phyloP scores from a whole-genome alignment of 139 green algal species.

The Micractinium sp. region DNA sequence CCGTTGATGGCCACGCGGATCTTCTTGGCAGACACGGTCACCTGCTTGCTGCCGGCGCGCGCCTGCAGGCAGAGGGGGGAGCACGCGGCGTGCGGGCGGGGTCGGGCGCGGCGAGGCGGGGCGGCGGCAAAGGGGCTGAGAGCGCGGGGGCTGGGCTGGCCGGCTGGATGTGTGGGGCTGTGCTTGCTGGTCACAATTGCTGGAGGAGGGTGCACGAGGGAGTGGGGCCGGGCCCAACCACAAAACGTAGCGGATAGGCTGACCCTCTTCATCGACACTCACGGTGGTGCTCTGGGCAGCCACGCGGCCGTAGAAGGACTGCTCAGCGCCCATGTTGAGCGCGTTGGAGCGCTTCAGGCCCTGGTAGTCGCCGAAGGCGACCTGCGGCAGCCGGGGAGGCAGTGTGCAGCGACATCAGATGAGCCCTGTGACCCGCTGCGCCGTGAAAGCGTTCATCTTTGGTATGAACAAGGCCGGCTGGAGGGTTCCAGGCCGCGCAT shows the following conservation, averaged over 20 bases:
- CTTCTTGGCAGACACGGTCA: conserved; percentile 84
- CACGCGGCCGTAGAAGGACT: conserved; percentile 34
- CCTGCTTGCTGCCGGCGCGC: conserved; percentile 40
- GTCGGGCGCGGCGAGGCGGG: neutral
- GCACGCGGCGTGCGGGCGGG: neutral
- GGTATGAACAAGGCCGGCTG: no score
- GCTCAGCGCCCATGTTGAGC: conserved; percentile 12
- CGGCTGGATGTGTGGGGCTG: neutral
- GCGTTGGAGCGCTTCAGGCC: conserved; percentile 37
- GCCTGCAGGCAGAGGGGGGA: conserved; percentile 9
- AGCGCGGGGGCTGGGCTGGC: neutral
- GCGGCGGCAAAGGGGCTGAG: no score
- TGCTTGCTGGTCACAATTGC: neutral
- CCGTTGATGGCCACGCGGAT: conserved; percentile 98
- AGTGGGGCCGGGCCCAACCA: neutral
- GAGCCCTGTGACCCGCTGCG: no score
- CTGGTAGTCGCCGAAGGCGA: conserved; percentile 37
- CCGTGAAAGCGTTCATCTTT: no score
- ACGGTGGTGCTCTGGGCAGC: conserved; percentile 45
- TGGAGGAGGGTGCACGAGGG: neutral
- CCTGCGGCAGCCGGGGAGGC: neutral
- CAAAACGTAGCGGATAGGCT: neutral
- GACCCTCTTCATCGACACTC: conserved; percentile 7
- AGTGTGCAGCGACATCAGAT: neutral
- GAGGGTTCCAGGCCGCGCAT: neutral